phyloP scores from a whole-genome alignment of 1,284 basidiomycete species.

The Puccinia hordei region DNA sequence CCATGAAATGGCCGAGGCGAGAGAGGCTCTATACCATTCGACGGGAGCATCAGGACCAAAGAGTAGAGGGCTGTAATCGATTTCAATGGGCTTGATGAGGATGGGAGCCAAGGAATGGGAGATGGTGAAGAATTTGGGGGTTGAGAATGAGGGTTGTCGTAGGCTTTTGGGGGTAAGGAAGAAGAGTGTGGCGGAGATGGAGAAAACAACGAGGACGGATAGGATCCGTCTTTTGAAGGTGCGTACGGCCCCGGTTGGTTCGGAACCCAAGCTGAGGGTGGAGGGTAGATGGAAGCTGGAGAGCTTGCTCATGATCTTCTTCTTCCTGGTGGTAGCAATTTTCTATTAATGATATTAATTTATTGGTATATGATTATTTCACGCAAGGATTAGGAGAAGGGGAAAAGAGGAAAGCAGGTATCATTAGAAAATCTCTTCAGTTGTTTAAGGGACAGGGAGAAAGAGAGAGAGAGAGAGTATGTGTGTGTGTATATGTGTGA shows the following conservation, averaged over 20 bases:
- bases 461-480: too few species aligned
- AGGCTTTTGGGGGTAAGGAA: not conserved
- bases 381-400: not conserved
- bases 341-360: not conserved
- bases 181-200: not conserved
- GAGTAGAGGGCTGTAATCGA: constrained; percentile 1
- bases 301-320: constrained; percentile 14
- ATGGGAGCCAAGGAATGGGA: not conserved
- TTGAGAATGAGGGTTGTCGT: not conserved
- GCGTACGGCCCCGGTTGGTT: constrained; percentile 4
- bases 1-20: constrained; percentile 13
- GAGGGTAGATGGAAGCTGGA: not conserved
- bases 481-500: too few species aligned
- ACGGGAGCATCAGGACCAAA: constrained; percentile 30
- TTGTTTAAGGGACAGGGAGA: too few species aligned
- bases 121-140: not conserved
- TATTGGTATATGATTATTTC: not conserved
- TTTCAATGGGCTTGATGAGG: constrained; percentile 22
- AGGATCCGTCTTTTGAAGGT: constrained; percentile 12
- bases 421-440: not conserved
- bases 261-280: not conserved
- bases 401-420: too few species aligned
- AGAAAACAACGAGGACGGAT: not conserved
- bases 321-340: not conserved
- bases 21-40: constrained; percentile 11